These are phyloP conservation scores for Marasmius fiardii DNA, from an alignment of 1,284 basidiomycete genomes.

Conservation along the genomic window DNA sequence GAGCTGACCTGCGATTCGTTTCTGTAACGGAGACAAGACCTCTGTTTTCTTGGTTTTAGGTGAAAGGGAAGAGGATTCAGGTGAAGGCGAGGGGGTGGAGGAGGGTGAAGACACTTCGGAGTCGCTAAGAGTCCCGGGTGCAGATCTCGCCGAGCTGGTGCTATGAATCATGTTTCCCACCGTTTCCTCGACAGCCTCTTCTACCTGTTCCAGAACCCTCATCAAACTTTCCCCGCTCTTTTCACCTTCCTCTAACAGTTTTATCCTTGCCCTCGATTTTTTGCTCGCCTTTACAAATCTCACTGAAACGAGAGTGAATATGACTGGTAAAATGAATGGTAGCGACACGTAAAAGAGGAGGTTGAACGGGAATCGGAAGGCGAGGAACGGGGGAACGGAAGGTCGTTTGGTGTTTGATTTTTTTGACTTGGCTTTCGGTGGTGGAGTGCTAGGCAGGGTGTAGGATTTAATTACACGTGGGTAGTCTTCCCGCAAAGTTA, in stretches of 20 bases:
- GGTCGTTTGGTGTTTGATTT: background rate
- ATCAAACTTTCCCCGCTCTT: slow-evolving; percentile 25
- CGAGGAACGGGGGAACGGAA: background rate
- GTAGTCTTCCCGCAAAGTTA: slow-evolving; percentile 33
- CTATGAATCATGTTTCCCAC: no score
- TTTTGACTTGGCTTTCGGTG: background rate
- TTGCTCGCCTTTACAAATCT: background rate
- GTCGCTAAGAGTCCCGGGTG: no score
- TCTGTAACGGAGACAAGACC: slow-evolving; percentile 41
- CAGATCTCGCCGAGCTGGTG: no score
- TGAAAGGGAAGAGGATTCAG: no score
- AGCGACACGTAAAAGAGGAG: background rate
- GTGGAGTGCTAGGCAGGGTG: background rate
- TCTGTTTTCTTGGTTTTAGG: no score
- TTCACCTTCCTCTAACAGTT: slow-evolving; percentile 36
- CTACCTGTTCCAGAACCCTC: slow-evolving; percentile 37
- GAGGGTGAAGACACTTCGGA: no score
- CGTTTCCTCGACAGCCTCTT: slow-evolving; percentile 29
- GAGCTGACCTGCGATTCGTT: slow-evolving; percentile 45
- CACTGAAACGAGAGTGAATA: background rate
- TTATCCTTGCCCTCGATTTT: slow-evolving; percentile 21
- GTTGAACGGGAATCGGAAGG: background rate
- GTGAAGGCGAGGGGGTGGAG: no score
- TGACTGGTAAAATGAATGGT: background rate
- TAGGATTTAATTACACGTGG: background rate